Conservation (phyloP, 2,329 filamentous ascomycete genomes). For the Aspergillus ochraceus region DNA sequence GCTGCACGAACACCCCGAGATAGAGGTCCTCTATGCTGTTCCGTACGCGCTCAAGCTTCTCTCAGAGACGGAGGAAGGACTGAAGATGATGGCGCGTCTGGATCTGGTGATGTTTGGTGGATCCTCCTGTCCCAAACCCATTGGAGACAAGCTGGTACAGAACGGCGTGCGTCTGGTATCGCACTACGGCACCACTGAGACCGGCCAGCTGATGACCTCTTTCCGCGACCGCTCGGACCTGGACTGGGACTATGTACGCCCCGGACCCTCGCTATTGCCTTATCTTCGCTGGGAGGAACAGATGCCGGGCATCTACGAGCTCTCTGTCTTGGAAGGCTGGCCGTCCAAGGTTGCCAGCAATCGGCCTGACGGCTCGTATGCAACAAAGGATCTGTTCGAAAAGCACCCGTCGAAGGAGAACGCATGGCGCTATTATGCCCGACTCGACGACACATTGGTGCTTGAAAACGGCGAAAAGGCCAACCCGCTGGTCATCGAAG, state of each 20-base stretch:
- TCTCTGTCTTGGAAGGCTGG: conserved; percentile 35
- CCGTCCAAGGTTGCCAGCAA: conserved; percentile 46
- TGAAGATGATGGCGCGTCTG: conserved; percentile 46
- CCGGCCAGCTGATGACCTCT: conserved; percentile 62
- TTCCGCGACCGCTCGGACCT: conserved; percentile 54
- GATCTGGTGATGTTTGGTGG: conserved; percentile 60
- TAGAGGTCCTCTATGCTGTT: conserved; percentile 61
- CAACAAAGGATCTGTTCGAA: conserved; percentile 50
- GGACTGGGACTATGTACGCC: conserved; percentile 62
- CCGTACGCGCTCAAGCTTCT: conserved; percentile 66
- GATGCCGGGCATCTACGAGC: conserved; percentile 38
- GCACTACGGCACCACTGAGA: conserved; percentile 63
- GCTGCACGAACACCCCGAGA: conserved; percentile 41
- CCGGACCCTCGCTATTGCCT: conserved; percentile 38
- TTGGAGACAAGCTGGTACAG: conserved; percentile 55
- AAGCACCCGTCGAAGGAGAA: conserved; percentile 43
- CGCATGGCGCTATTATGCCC: conserved; percentile 49
- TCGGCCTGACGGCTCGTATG: conserved; percentile 48
- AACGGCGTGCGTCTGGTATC: conserved; percentile 56
- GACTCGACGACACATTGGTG: conserved; percentile 49
- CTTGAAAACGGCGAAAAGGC: conserved; percentile 54
- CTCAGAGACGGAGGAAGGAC: conserved; percentile 57
- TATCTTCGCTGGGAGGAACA: conserved; percentile 44
- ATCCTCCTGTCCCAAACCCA: conserved; percentile 58
- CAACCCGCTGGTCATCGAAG: conserved; percentile 52